Evolutionary conservation across 2,329 filamentous ascomycete species (phyloP), one percentile per base, ranked within the genome.

Genomic region (Malbranchea cinnamomea): DNA sequence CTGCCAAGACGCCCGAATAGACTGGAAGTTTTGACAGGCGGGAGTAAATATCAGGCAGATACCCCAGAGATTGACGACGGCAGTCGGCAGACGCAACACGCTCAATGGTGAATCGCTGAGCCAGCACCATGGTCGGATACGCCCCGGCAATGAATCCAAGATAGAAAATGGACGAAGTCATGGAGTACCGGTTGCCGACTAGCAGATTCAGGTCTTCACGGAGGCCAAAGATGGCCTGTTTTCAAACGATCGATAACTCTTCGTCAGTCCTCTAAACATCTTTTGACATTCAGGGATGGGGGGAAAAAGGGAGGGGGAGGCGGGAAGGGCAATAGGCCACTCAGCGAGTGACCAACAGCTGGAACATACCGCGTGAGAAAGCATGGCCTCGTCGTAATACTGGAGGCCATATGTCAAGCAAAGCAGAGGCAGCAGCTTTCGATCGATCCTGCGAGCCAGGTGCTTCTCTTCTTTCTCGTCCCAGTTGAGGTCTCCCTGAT

Each of bases 301-400:
- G 41, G 47, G n/a, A n/a, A n/a, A n/a, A n/a, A n/a, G n/a, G n/a
- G n/a, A n/a, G n/a, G n/a, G n/a, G n/a, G n/a, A n/a, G n/a, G n/a
- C n/a, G n/a, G n/a, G n/a, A n/a, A n/a, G n/a, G n/a, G n/a, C n/a
- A n/a, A n/a, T n/a, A n/a, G n/a, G n/a, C n/a, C n/a, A n/a, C n/a
- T n/a, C n/a, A n/a, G n/a, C n/a, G n/a, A n/a, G n/a, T n/a, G n/a
- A n/a, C n/a, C n/a, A n/a, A n/a, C n/a, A n/a, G n/a, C n/a, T n/a
- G n/a, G n/a, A n/a, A n/a, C n/a, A n/a, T 34, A 62, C 62, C 26
- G 65, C 65, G 38, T 68, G 63, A 1, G 56, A 61, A n/a, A 70
- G 45, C 59, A 69, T 67, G 2, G 63, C 62, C 41, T 67, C 64
- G 37, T 64, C 61, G 25, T 63, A 63, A 33, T 63, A 65, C 37